Evolutionary conservation across 352 stramenopile species (phyloP), one percentile per base, ranked within the genome.

Genomic region (Pythium pectinolyticum): DNA sequence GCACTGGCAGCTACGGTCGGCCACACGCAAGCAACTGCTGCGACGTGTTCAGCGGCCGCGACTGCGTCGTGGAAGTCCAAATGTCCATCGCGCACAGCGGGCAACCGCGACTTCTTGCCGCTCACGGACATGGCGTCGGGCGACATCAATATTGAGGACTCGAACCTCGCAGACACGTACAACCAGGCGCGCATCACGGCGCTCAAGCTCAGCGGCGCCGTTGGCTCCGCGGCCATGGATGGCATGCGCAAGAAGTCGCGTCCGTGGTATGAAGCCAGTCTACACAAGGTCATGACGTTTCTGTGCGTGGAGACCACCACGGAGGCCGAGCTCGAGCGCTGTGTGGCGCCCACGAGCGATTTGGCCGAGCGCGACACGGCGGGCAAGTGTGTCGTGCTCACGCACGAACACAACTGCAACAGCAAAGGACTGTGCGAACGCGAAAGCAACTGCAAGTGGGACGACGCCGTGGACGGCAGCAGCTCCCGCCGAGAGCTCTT

Each of bases 361-460:
- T 63, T 75, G 10, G 83, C 85, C 0, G 82, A 83, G 24, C 72
- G 67, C 15, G 80, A 89, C 57, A 71, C 76, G 35, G 70, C 68
- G 34, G 77, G 77, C 41, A 67, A 77, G 14, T 94, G 85, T 49
- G 73, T 91, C 31, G 57, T 73, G 20, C 72, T 91, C 52, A 72
- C 59, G 5, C 83, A 78, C 20, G 31, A 60, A 0, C 63, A 81
- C 39, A 81, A 73, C n/a, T 94, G 83, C 74, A 74, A 63, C 50
- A 76, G 40, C 35, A 73, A 86, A 41, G 83, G 80, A 0, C 56
- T 83, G 41, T 94, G 85, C 40, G 85, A 94, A 54, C 81, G 81
- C 35, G 70, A 79, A 45, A 83, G 74, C 70, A 94, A 91, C 61
- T 94, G 85, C 79, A 89, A 91, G 60, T 94, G 85, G 85, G 75